phyloP scores from a whole-genome alignment of 2,329 filamentous ascomycete genomes.

The Beauveria australis region DNA sequence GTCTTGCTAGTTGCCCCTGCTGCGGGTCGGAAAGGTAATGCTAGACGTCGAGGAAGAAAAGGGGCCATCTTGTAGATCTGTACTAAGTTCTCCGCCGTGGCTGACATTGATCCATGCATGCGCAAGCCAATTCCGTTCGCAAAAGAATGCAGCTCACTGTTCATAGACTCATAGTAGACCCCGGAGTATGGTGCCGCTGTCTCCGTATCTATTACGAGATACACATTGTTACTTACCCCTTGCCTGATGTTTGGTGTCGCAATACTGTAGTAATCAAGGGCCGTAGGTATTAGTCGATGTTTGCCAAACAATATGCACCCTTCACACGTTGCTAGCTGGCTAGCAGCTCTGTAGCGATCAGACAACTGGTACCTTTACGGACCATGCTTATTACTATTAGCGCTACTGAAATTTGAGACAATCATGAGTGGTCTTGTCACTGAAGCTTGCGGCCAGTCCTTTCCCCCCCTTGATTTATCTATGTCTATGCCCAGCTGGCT shows the following conservation, averaged over 20 bases:
- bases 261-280: neutral
- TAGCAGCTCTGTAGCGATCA: neutral
- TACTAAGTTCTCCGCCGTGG: neutral
- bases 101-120: neutral
- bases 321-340: no score
- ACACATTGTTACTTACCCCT: neutral
- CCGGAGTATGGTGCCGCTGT: neutral
- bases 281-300: neutral
- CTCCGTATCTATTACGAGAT: neutral
- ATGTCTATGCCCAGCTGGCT: neutral
- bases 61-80: neutral
- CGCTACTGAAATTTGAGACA: no score
- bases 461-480: neutral
- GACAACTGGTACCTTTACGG: neutral
- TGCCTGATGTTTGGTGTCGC: neutral
- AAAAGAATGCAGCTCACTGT: neutral
- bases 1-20: neutral
- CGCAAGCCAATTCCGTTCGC: neutral
- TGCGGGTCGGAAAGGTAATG: constrained; percentile 1
- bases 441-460: neutral
- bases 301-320: neutral
- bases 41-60: neutral
- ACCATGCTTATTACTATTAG: no score
- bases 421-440: neutral
- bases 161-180: neutral